Percentiles rank a stretch among this genome's conserved stretches.
These are phyloP conservation scores for Geotrichum australiense DNA, from an alignment of 1,139 yeast genomes.

Conservation along the genomic window DNA sequence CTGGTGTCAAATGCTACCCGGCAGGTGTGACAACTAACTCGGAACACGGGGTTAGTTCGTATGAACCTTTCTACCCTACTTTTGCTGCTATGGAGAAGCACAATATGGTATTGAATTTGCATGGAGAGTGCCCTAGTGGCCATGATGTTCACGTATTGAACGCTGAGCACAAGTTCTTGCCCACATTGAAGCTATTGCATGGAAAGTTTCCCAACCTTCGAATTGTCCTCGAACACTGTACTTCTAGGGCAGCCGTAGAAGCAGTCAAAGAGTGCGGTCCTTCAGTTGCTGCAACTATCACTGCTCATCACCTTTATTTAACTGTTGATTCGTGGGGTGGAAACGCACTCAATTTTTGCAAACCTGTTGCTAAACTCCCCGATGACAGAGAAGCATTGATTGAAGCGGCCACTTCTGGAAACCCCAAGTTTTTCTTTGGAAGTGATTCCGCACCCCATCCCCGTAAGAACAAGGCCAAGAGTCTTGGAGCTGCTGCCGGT, in stretches of 20 bases:
- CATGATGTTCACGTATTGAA: conserved; percentile 75
- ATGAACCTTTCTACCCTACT: conserved; percentile 77
- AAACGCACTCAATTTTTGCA: conserved; percentile 87
- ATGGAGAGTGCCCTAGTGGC: conserved; percentile 78
- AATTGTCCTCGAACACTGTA: conserved; percentile 91
- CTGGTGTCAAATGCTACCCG: conserved; percentile 89
- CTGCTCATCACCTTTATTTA: conserved; percentile 87
- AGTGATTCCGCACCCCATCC: conserved; percentile 99
- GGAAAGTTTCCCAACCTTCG: conserved; percentile 76
- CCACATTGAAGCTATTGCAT: conserved; percentile 79
- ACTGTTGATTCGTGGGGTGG: conserved; percentile 98
- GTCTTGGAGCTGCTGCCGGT: conserved; percentile 91
- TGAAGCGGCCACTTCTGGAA: conserved; percentile 85
- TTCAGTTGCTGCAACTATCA: conserved; percentile 83
- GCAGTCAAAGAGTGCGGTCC: conserved; percentile 65
- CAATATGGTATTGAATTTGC: conserved; percentile 72
- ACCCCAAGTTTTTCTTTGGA: conserved; percentile 91
- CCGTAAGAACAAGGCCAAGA: conserved; percentile 63
- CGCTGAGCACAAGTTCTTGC: conserved; percentile 89
- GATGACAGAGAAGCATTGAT: conserved; percentile 72
- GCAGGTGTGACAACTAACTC: conserved; percentile 99
- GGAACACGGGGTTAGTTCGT: conserved; percentile 85
- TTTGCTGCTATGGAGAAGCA: conserved; percentile 81
- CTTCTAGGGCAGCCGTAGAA: conserved; percentile 81
- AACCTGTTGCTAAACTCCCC: conserved; percentile 95